A percentile compares a stretch with the other conserved stretches of the same genome.
phyloP scores from a whole-genome alignment of 2,329 filamentous ascomycete genomes.

The Arthrobotrys megalospora region DNA sequence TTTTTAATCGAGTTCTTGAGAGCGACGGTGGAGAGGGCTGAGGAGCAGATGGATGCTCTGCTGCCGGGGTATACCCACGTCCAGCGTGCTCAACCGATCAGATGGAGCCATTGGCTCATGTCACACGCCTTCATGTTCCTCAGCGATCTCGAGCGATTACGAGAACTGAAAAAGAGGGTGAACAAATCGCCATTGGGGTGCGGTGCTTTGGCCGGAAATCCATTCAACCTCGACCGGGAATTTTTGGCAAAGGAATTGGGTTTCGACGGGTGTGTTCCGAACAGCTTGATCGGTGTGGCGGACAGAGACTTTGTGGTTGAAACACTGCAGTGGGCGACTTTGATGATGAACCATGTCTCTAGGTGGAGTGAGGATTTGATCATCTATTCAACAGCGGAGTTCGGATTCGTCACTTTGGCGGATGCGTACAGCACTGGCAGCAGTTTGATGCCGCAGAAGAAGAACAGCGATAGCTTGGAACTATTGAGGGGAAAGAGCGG shows the following conservation, averaged over 20 bases:
- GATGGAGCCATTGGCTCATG: conserved; percentile 86
- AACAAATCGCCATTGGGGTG: conserved; percentile 81
- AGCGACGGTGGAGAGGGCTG: conserved; percentile 78
- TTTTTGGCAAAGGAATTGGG: conserved; percentile 84
- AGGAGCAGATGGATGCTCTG: conserved; percentile 80
- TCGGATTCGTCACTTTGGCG: conserved; percentile 81
- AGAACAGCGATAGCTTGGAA: conserved; percentile 81
- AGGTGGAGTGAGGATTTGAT: conserved; percentile 90
- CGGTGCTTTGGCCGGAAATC: conserved; percentile 84
- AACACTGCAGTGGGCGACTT: conserved; percentile 83
- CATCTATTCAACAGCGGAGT: conserved; percentile 83
- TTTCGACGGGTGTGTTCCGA: conserved; percentile 81
- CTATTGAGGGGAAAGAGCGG: conserved; percentile 83
- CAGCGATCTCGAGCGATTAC: conserved; percentile 81
- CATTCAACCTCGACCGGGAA: conserved; percentile 84
- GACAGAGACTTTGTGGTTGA: conserved; percentile 88
- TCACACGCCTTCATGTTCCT: conserved; percentile 81
- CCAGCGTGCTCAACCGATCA: conserved; percentile 83
- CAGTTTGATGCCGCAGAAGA: conserved; percentile 86
- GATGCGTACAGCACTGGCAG: conserved; percentile 86
- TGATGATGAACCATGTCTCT: conserved; percentile 84
- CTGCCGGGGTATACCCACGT: conserved; percentile 94
- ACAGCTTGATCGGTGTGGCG: conserved; percentile 81
- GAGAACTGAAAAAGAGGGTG: conserved; percentile 80
- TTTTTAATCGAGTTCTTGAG: conserved; percentile 79